These are phyloP conservation scores for Penicillium polonicum DNA, from an alignment of 2,329 filamentous ascomycete genomes.

Conservation along the genomic window DNA sequence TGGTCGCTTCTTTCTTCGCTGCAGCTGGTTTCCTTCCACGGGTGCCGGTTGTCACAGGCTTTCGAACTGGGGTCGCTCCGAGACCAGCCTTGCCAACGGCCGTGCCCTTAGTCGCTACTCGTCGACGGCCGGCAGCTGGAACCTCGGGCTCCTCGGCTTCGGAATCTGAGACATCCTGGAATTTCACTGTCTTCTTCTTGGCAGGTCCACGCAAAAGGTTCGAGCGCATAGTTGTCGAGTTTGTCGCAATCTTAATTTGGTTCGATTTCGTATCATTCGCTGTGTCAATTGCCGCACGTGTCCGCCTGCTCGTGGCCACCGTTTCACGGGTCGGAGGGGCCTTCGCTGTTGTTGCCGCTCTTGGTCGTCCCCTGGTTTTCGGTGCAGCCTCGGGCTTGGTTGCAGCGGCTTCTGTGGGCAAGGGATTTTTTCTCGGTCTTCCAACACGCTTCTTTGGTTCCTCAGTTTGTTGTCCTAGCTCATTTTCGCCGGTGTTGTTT, in stretches of 20 bases:
- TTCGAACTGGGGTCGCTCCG: slow-evolving; percentile 49
- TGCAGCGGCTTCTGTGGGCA: slow-evolving; percentile 10
- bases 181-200: slow-evolving; percentile 50
- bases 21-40: slow-evolving; percentile 36
- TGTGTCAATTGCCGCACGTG: slow-evolving; percentile 9
- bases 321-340: slow-evolving; percentile 12
- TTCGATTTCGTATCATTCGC: slow-evolving; percentile 19
- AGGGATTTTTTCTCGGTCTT: slow-evolving; percentile 20
- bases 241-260: slow-evolving; percentile 30
- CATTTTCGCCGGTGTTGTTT: slow-evolving; percentile 2
- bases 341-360: slow-evolving; percentile 21
- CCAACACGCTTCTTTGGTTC: slow-evolving; percentile 23
- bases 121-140: slow-evolving; percentile 25
- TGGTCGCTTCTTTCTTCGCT: slow-evolving; percentile 29
- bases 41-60: slow-evolving; percentile 30
- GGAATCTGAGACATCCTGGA: slow-evolving; percentile 43
- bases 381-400: slow-evolving; percentile 17
- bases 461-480: slow-evolving; percentile 5
- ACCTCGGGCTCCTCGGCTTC: slow-evolving; percentile 42
- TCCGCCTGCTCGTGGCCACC: slow-evolving; percentile 14
- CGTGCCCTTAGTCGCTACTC: slow-evolving; percentile 20
- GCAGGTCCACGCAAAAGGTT: slow-evolving; percentile 33
- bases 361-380: slow-evolving; percentile 34
- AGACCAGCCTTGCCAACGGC: slow-evolving; percentile 38
- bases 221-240: slow-evolving; percentile 31